A percentile compares a stretch with the other conserved stretches of the same genome.
Evolutionary conservation across 2,329 filamentous ascomycete species (phyloP).

Genomic region (Emericellopsis cladophorae): DNA sequence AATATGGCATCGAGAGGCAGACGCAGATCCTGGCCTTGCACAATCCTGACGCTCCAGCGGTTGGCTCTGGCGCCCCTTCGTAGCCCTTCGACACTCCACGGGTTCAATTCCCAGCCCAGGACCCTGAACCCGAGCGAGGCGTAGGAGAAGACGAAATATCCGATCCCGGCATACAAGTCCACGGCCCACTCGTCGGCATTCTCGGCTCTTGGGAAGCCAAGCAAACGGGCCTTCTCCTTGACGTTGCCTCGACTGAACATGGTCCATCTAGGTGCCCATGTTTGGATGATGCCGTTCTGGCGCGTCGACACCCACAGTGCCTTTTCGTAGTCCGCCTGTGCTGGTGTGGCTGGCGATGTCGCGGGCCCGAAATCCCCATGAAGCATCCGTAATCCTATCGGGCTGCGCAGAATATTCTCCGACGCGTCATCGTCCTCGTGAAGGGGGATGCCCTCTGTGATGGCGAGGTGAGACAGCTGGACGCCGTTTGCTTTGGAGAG

Average conservation of each 20-base stretch:
- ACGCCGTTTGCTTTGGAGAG: slow-evolving; percentile 26
- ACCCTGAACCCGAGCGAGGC: slow-evolving; percentile 58
- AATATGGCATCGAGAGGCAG: slow-evolving; percentile 23
- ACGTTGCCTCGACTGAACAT: slow-evolving; percentile 94
- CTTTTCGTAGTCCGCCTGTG: slow-evolving; percentile 40
- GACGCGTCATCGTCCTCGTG: slow-evolving; percentile 14
- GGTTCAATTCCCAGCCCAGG: slow-evolving; percentile 83
- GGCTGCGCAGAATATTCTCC: slow-evolving; percentile 64
- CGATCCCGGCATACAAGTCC: slow-evolving; percentile 86
- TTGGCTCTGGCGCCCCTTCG: slow-evolving; percentile 61
- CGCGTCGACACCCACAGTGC: slow-evolving; percentile 71
- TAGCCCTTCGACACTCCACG: slow-evolving; percentile 76
- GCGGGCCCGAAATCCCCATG: slow-evolving; percentile 61
- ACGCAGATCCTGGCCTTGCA: slow-evolving; percentile 27
- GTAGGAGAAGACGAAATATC: slow-evolving; percentile 87
- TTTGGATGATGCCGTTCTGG: slow-evolving; percentile 72
- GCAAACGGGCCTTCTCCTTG: slow-evolving; percentile 70
- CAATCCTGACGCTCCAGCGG: slow-evolving; percentile 48
- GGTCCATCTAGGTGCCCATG: slow-evolving; percentile 79
- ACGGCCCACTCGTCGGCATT: slow-evolving; percentile 37
- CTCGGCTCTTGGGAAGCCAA: slow-evolving; percentile 32
- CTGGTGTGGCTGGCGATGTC: not conserved
- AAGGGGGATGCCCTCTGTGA: slow-evolving; percentile 49
- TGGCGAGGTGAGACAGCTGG: slow-evolving; percentile 41
- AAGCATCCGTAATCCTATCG: slow-evolving; percentile 55